phyloP scores from a whole-genome alignment of 805 yeast genomes.

The Komagataella mondaviorum region DNA sequence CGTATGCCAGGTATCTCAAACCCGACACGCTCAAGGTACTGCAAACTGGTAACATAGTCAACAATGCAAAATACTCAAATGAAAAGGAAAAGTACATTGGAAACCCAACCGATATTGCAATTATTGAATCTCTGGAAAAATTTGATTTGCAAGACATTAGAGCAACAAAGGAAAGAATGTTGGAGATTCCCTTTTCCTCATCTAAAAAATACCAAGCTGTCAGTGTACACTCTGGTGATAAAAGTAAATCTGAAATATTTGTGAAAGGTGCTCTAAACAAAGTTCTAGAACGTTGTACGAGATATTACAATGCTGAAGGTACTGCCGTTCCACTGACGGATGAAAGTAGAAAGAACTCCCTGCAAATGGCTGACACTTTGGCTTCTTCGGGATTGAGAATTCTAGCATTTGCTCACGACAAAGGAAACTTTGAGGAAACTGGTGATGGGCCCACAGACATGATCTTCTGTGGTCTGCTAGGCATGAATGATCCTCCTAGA shows the following conservation, averaged over 20 bases:
- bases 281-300: conserved; percentile 46
- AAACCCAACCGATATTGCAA: conserved; percentile 90
- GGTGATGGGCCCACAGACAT: conserved; percentile 40
- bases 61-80: conserved; percentile 55
- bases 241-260: conserved; percentile 40
- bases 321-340: conserved; percentile 44
- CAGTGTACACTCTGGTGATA: conserved; percentile 43
- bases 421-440: conserved; percentile 18
- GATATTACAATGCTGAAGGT: conserved; percentile 46
- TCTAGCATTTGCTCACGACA: conserved; percentile 55
- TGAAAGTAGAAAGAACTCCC: conserved; percentile 30
- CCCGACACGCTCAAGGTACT: conserved; percentile 41
- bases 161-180: conserved; percentile 38
- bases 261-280: conserved; percentile 90
- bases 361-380: conserved; percentile 43
- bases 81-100: conserved; percentile 70
- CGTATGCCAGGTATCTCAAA: conserved; percentile 30
- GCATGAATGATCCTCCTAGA: conserved; percentile 98
- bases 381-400: conserved; percentile 83
- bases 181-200: conserved; percentile 80
- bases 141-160: conserved; percentile 69
- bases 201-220: conserved; percentile 87
- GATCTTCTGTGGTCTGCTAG: conserved; percentile 74
- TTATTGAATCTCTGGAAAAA: conserved; percentile 57
- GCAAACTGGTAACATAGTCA: conserved; percentile 61